Conservation (phyloP, 495 filamentous ascomycete species). For the Immersiella caudata region DNA sequence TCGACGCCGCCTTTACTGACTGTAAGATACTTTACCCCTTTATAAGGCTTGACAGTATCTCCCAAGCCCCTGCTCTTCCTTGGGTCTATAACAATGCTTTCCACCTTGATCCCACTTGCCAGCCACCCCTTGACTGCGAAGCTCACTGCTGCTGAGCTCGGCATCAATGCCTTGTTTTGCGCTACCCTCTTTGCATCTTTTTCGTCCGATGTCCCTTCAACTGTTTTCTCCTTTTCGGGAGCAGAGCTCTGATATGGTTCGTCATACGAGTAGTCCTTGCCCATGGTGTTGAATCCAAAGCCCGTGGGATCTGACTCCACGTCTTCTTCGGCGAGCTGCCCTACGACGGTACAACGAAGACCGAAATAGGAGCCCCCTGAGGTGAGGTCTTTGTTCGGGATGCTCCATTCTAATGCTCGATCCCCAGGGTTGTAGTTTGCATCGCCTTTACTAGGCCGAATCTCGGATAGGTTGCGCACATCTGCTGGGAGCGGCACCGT, state of each 20-base stretch:
- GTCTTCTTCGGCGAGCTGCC: slow-evolving; percentile 64
- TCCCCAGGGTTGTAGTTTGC: slow-evolving; percentile 76
- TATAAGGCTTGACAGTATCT: slow-evolving; percentile 90
- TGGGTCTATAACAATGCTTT: slow-evolving; percentile 82
- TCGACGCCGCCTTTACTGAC: slow-evolving; percentile 86
- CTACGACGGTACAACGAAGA: slow-evolving; percentile 78
- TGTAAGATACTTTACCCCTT: slow-evolving; percentile 96
- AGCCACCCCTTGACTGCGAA: slow-evolving; percentile 96
- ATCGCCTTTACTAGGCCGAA: slow-evolving; percentile 82
- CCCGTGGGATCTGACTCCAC: slow-evolving; percentile 51
- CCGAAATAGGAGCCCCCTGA: slow-evolving; percentile 67
- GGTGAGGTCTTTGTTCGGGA: slow-evolving; percentile 67
- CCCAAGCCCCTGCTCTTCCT: slow-evolving; percentile 84
- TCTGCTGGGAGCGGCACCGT: slow-evolving; percentile 77
- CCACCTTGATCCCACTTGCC: slow-evolving; percentile 90
- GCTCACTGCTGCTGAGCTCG: slow-evolving; percentile 79
- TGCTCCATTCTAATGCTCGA: slow-evolving; percentile 76
- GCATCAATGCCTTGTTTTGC: slow-evolving; percentile 85
- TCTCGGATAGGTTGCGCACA: slow-evolving; percentile 85
- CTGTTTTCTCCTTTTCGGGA: slow-evolving; percentile 43
- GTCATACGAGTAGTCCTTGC: slow-evolving; percentile 64
- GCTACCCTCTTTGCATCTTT: slow-evolving; percentile 58
- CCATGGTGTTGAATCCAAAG: slow-evolving; percentile 45
- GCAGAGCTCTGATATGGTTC: slow-evolving; percentile 55
- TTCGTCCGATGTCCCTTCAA: slow-evolving; percentile 45